Base-by-base conservation (phyloP, 2,329 filamentous ascomycete genomes). In the Parascedosporium putredinis region DNA sequence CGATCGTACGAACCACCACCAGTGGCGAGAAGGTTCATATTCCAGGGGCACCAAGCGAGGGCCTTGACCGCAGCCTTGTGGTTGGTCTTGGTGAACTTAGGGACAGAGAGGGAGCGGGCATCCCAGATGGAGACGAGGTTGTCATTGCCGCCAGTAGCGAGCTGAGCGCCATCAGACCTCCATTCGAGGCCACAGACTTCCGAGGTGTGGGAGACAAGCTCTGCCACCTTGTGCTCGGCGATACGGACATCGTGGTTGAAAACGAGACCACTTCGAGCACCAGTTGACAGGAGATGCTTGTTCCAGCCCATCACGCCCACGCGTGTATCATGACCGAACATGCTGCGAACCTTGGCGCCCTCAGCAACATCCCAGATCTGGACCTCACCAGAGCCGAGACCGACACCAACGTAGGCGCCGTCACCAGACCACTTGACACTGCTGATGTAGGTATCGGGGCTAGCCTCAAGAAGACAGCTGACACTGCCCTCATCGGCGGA, bases 61-160 rank as follows among this genome's bases (percentile, higher is more conserved):
- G 93, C 93, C 80, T 98, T 98, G 71, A 98, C 90, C 42, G 93
- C 93, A 51, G 93, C 93, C 70, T 93, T 93, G 78, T 98, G 93
- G 78, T 98, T 98, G 63, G 91, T 95, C 83, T 98, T 98, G 70
- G 89, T 93, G 76, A 97, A 97, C 73, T 97, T 97, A 66, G 93
- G 93, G 8, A 94, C 90, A 16, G 82, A 83, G 53, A 98, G 78
- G 7, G 88, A 93, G 47, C 93, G 88, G 50, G 93, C 91, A 67
- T 98, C 93, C 93, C 93, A 98, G 72, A 98, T 98, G 61, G 88
- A 94, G 57, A 98, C 93, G 50, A 98, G 78, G 76, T 98, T 98
- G 78, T 98, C 93, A 63, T 98, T 98, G 67, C 90, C 93, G 61
- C 93, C 93, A 50, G 93, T 97, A 49, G 93, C 93, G 53, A 98